Base-by-base conservation (phyloP, 2,329 filamentous ascomycete genomes). In the Lachnellula occidentalis region DNA sequence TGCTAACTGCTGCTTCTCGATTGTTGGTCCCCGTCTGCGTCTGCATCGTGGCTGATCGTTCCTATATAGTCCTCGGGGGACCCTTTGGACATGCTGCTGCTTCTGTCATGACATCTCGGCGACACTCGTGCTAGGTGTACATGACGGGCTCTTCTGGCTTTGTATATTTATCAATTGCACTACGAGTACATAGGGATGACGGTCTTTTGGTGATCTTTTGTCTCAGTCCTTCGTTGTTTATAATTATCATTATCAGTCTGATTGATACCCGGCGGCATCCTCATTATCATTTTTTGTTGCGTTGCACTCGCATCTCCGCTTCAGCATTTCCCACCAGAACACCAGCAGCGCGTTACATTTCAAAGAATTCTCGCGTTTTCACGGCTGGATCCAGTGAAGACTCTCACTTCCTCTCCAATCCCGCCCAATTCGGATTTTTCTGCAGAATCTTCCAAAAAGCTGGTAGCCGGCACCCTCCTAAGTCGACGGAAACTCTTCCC, bases 351-450 rank as follows among this genome's bases (percentile, higher is more conserved):
- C 50, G 42, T 59, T 59, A 22, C 50, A 55, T 55, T 57, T 34
- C 48, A 48, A 41, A 46, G 51, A 14, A 7, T 52, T 49, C 34
- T 55, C 49, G 53, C 55, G 43, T 56, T 61, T 63, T 63, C 62
- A 66, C 61, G 58, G 62, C 63, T 63, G 62, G 63, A 55, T 65
- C 62, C 61, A 61, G 64, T 66, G 64, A 65, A 63, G 36, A 49
- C 34, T 34, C 43, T 45, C 37, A 17, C 21, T n/a, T 49, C 22
- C 43, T 39, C 31, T 37, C 27, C 3, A 49, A 48, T 34, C 47
- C 11, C 46, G 41, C 47, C 53, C 50, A 41, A 51, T 48, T 55
- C 51, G 57, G 54, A 45, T 17, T 51, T 50, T 48, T 52, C 51
- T 60, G 54, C 58, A 57, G 47, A 49, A 34, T 34, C 27, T 17